These are phyloP conservation scores for Candida verbasci DNA, from an alignment of 805 yeast species.

Conservation along the genomic window DNA sequence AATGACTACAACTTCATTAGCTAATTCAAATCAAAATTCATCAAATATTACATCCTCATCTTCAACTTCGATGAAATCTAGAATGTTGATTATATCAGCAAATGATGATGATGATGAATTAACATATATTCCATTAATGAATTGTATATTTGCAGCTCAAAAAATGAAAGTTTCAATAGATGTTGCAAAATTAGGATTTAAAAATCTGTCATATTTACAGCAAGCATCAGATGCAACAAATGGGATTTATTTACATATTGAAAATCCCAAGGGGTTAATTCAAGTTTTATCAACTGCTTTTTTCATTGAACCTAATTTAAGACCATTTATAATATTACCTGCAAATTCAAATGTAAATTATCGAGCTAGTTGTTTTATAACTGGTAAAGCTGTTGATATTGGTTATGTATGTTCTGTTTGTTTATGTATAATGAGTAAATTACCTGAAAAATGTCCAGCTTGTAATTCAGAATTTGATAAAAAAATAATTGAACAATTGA, in stretches of 20 bases:
- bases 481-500: constrained; percentile 52
- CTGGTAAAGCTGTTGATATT: constrained; percentile 85
- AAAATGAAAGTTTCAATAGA: constrained; percentile 87
- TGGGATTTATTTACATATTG: constrained; percentile 76
- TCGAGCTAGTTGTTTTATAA: constrained; percentile 88
- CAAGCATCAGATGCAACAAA: constrained; percentile 95
- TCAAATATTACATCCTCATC: constrained; percentile 11
- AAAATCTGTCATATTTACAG: constrained; percentile 71
- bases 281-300: constrained; percentile 80
- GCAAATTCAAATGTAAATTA: constrained; percentile 85
- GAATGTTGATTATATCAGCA: constrained; percentile 56
- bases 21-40: constrained; percentile 11
- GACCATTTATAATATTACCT: constrained; percentile 75
- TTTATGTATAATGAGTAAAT: constrained; percentile 66
- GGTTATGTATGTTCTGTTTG: constrained; percentile 97
- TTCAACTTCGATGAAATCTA: constrained; percentile 23
- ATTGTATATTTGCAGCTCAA: constrained; percentile 92
- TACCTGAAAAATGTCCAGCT: constrained; percentile 82
- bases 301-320: constrained; percentile 78
- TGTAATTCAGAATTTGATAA: constrained; percentile 78
- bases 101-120: constrained; percentile 72
- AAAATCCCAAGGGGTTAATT: constrained; percentile 68
- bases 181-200: constrained; percentile 69
- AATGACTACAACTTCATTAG: constrained; percentile 21
- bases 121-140: constrained; percentile 91